These are phyloP conservation scores for Fusarium sp. DNA, from an alignment of 2,329 filamentous ascomycete genomes.

Conservation along the genomic window DNA sequence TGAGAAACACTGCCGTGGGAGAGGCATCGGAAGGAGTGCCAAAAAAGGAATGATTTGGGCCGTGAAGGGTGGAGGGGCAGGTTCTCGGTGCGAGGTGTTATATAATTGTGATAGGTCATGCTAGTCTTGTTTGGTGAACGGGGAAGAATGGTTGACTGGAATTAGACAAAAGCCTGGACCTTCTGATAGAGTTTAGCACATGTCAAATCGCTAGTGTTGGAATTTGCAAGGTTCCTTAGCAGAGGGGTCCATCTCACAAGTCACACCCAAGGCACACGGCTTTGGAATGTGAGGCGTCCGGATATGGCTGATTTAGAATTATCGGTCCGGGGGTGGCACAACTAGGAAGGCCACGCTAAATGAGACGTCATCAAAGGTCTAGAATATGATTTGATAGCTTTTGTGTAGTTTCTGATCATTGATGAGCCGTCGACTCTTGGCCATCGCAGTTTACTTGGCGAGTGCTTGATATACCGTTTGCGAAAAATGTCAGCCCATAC, in stretches of 20 bases:
- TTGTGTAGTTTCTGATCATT: neutral
- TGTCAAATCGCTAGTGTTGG: neutral
- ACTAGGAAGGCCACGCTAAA: no score
- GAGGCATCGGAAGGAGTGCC: conserved; percentile 1
- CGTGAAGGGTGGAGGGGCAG: neutral
- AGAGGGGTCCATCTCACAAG: neutral
- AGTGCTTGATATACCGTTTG: no score
- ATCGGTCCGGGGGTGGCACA: neutral
- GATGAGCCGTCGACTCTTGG: neutral
- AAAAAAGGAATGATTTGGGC: neutral
- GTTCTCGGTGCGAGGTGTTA: neutral
- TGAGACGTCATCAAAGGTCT: no score
- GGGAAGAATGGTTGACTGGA: neutral
- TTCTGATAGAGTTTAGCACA: neutral
- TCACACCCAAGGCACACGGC: accelerated
- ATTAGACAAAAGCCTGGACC: neutral
- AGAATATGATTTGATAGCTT: no score
- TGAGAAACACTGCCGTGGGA: conserved; percentile 21
- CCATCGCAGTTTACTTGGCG: neutral
- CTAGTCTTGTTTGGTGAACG: no score
- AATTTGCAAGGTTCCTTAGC: neutral
- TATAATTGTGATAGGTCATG: no score
- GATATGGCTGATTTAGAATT: conserved; percentile 12
- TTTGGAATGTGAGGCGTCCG: conserved; percentile 22
- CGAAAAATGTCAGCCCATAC: neutral